Percentiles rank a stretch among this genome's conserved stretches.
Evolutionary conservation across 768 basidiomycete genomes (phyloP).

Genomic region (Sarcomyxa edulis): DNA sequence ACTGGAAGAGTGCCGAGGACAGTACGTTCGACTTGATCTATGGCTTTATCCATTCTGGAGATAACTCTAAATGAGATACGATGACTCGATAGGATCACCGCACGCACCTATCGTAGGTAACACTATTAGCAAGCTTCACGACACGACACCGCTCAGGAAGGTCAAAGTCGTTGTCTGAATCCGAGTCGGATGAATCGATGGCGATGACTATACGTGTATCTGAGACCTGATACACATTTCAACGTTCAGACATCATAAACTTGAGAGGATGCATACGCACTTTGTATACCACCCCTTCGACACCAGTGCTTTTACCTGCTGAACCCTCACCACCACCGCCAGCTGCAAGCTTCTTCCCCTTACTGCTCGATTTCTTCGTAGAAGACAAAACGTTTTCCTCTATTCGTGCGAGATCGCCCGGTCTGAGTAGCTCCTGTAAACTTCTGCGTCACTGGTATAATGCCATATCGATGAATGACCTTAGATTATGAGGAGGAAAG

Average conservation of each 20-base stretch:
- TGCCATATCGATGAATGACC: constrained; percentile 33
- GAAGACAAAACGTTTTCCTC: constrained; percentile 60
- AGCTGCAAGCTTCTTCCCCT: constrained; percentile 34
- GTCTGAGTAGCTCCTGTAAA: constrained; percentile 33
- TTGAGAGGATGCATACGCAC: constrained; percentile 25
- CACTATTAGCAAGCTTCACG: constrained; percentile 86
- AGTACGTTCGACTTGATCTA: constrained; percentile 58
- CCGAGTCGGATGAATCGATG: constrained; percentile 56
- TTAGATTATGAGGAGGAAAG: constrained; percentile 85
- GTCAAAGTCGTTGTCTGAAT: constrained; percentile 63
- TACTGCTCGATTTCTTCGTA: no score
- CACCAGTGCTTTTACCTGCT: constrained; percentile 33
- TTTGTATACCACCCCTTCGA: constrained; percentile 87
- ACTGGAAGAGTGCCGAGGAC: constrained; percentile 13
- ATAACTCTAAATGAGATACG: neutral
- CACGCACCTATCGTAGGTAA: constrained; percentile 79
- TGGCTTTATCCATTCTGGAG: constrained; percentile 79
- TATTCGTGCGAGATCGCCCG: constrained; percentile 86
- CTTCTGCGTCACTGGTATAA: neutral
- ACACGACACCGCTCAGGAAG: constrained; percentile 82
- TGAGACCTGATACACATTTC: constrained; percentile 49
- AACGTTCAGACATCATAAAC: neutral
- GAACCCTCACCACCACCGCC: constrained; percentile 33
- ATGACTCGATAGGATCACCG: neutral
- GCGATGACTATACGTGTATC: constrained; percentile 81